Base-by-base conservation (phyloP, 768 basidiomycete species). In the Strobilomyces confusus region DNA sequence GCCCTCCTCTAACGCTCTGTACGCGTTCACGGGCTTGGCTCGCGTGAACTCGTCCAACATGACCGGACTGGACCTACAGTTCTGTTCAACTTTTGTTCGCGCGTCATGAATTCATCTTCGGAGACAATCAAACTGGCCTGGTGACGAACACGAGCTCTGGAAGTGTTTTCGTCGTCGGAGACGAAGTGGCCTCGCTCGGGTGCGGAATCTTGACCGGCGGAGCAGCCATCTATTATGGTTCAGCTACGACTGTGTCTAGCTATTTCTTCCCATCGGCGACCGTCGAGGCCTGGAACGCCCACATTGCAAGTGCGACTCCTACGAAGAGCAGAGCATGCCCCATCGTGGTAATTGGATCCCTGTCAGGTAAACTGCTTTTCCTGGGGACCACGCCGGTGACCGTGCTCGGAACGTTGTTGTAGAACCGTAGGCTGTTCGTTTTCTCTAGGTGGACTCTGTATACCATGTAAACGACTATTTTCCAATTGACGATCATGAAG, bases 91-190 rank as follows among this genome's bases (percentile, higher is more conserved):
- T n/a, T n/a, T n/a, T n/a, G n/a, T n/a, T n/a, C n/a, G n/a, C n/a
- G n/a, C n/a, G n/a, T n/a, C n/a, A n/a, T n/a, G 83, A 89, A 57
- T 88, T 87, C 58, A 73, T 89, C 34, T 69, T 89, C n/a, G 86
- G 87, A 4, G 72, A 68, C 52, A 85, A 86, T 63, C 55, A 70
- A 40, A 82, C 81, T 1, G 87, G 86, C 0, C 71, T 80, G 9
- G 80, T 87, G 36, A 71, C 65, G 17, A 69, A 63, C 9, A 63
- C 58, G 1, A 49, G 47, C 44, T 65, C 60, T 1, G 69, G 66
- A 22, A 5, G 41, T 3, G 62, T 59, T 23, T 56, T 59, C 2
- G 77, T 78, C 9, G 55, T 76, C 6, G 79, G 77, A 22, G 86
- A 85, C 2, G 79, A 81, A 59, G 69, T 75, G 56, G 47, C 77